Percentiles rank a stretch among this genome's conserved stretches.
phyloP scores from a whole-genome alignment of 208 protist genomes.

The Porcisia hertigi region DNA sequence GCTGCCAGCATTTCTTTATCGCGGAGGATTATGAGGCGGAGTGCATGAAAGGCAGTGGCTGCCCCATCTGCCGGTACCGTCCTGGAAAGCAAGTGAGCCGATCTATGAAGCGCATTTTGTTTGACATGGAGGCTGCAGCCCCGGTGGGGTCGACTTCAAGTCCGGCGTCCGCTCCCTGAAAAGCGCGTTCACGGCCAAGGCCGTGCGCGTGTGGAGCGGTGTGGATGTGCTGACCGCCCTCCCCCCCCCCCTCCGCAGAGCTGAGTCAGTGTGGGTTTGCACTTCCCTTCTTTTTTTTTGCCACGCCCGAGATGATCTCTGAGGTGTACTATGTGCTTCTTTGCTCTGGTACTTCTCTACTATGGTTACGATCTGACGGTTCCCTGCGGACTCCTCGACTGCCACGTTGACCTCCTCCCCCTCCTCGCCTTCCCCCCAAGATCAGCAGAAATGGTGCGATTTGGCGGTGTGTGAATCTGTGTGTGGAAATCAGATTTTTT shows the following conservation, averaged over 20 bases:
- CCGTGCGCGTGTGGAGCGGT: too few species aligned
- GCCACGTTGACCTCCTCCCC: too few species aligned
- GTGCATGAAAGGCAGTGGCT: constrained; percentile 86
- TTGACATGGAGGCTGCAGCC: constrained; percentile 30
- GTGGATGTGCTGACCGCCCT: too few species aligned
- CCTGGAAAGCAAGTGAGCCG: constrained; percentile 57
- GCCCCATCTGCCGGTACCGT: constrained; percentile 89
- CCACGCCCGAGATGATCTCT: too few species aligned
- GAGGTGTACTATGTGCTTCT: too few species aligned
- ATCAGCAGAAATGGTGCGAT: not conserved
- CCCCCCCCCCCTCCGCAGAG: too few species aligned
- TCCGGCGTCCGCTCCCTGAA: not conserved
- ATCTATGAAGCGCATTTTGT: constrained; percentile 67
- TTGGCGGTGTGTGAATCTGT: not conserved
- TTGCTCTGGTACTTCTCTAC: too few species aligned
- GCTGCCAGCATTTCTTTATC: constrained; percentile 95
- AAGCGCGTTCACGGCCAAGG: not conserved
- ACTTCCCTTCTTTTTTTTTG: too few species aligned
- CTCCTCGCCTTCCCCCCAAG: too few species aligned
- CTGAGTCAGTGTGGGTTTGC: too few species aligned
- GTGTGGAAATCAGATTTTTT: not conserved
- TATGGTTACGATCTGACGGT: too few species aligned
- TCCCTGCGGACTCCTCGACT: too few species aligned
- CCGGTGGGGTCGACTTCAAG: not conserved
- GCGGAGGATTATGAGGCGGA: constrained; percentile 90